Base-by-base conservation (phyloP, 2,329 filamentous ascomycete species). In the Zalaria obscura region DNA sequence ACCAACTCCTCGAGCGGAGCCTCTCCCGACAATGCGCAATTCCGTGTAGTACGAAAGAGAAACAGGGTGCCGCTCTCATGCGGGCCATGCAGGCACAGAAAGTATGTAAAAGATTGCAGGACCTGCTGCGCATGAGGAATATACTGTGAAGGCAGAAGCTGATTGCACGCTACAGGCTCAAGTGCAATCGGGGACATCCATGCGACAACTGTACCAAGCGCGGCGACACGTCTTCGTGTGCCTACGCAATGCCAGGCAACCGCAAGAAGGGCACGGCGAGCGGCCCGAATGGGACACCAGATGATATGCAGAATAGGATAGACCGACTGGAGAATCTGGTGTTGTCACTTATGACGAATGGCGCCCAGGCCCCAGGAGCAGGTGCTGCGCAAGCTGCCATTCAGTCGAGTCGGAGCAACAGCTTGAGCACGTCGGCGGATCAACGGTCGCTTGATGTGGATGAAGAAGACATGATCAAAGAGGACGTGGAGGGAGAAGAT, bases 271-370 rank as follows among this genome's bases (percentile, higher is more conserved):
- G 62, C 43, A 52, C 54, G 5, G 51, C 62, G 32, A 43, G 45
- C 38, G 50, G 49, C 18, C 40, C 53, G 3, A 57, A 54, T 36
- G 70, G 72, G 43, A 70, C 73, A 52, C 86, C 89, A 39, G 88
- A 94, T 71, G 89, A 95, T 63, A 95, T 96, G 89, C 89, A 96
- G 67, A 93, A 93, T 58, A 83, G 91, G 59, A 96, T 96, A 65
- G 88, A 96, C 67, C 78, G 89, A 53, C 72, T 96, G 50, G 89
- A 96, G 71, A 83, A 84, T 52, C 68, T 96, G 59, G 89, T 96
- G 46, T 65, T 96, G 49, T 93, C 86, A 27, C 64, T 96, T 56
- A 95, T 96, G 89, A 89, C 89, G 56, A 88, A 84, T 59, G 85
- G 85, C 43, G 73, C 70, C n/a, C 69, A 74, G 49, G 70, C 74